Conservation (phyloP, 192 early-diverging fungal genomes). For the Glomus cerebriforme region DNA sequence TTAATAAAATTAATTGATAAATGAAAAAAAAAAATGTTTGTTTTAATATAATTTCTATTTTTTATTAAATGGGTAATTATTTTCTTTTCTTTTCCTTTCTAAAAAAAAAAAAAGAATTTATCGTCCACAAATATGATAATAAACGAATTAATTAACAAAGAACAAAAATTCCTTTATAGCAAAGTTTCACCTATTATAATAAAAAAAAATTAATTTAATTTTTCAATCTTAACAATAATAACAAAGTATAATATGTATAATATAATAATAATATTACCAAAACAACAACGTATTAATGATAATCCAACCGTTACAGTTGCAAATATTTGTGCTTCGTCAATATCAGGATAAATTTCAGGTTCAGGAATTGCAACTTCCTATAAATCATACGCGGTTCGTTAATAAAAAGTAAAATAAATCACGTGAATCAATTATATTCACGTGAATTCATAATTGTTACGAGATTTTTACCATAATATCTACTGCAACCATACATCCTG, state of each 20-base stretch:
- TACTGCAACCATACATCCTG: slow-evolving; percentile 84
- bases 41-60: too few relatives aligned
- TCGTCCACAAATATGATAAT: too few relatives aligned
- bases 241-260: not conserved
- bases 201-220: not conserved
- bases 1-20: too few relatives aligned
- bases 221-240: not conserved
- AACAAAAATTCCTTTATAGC: not conserved
- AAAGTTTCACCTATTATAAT: slow-evolving; percentile 25
- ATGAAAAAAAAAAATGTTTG: too few relatives aligned
- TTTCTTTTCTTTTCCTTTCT: not conserved
- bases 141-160: too few relatives aligned
- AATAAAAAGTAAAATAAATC: not conserved
- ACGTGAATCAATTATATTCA: too few relatives aligned
- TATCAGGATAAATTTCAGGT: slow-evolving; percentile 46
- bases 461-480: slow-evolving; percentile 67
- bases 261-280: slow-evolving; percentile 86
- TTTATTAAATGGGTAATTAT: too few relatives aligned
- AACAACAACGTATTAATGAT: slow-evolving; percentile 79
- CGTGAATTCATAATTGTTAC: too few relatives aligned
- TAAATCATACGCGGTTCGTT: not conserved
- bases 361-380: slow-evolving; percentile 91
- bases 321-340: slow-evolving; percentile 69
- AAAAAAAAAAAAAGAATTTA: not conserved
- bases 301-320: slow-evolving; percentile 92